Percentiles rank a stretch among this genome's conserved stretches.
phyloP scores from a whole-genome alignment of 2,329 filamentous ascomycete species.

The Chaetomium sp. region DNA sequence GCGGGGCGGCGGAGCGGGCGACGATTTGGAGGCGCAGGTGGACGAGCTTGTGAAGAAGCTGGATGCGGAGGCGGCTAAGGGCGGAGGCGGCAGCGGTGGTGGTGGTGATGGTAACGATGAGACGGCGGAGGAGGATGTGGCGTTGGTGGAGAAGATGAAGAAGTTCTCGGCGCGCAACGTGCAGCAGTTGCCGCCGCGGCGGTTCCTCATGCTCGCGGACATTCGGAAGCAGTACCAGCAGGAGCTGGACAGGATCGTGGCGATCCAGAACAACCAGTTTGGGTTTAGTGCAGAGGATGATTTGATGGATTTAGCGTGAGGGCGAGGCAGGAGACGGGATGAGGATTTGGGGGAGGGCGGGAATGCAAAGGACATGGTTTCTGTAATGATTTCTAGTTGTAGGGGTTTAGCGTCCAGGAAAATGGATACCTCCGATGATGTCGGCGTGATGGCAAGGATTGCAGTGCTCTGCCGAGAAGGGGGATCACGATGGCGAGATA shows the following conservation, averaged over 20 bases:
- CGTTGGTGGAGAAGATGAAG: constrained; percentile 35
- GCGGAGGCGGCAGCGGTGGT: not conserved
- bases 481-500: not conserved
- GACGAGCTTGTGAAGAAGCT: constrained; percentile 31
- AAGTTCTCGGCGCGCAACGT: constrained; percentile 30
- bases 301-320: constrained; percentile 54
- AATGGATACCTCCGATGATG: constrained; percentile 19
- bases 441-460: not conserved
- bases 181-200: constrained; percentile 57
- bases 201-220: constrained; percentile 82
- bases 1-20: constrained; percentile 21
- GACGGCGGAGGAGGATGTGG: constrained; percentile 24
- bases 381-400: constrained; percentile 23
- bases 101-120: constrained; percentile 4
- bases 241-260: constrained; percentile 84
- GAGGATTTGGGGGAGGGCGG: not conserved
- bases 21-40: constrained; percentile 31
- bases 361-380: not conserved
- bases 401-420: constrained; percentile 14
- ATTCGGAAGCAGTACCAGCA: constrained; percentile 85
- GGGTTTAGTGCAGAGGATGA: constrained; percentile 64
- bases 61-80: constrained; percentile 24
- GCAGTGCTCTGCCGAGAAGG: not conserved
- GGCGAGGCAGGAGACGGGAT: not conserved
- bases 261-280: constrained; percentile 88